Percentiles rank a stretch among this genome's conserved stretches.
These are phyloP conservation scores for Amanita brunnescens DNA, from an alignment of 768 basidiomycete genomes.

Conservation along the genomic window DNA sequence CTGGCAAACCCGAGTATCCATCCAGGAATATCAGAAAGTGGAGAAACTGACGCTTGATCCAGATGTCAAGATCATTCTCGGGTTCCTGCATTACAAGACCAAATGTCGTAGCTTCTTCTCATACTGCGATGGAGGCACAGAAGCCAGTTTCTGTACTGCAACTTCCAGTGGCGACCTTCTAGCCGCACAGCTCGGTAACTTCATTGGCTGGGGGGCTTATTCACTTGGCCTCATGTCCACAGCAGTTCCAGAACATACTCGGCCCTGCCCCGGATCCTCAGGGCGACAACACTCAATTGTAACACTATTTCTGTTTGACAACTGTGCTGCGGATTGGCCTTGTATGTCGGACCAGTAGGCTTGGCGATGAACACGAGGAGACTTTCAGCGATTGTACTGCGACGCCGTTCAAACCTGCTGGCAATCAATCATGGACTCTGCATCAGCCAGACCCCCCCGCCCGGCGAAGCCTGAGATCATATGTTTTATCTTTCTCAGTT, in stretches of 20 bases:
- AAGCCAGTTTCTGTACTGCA: too few relatives aligned
- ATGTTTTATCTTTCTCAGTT: background rate
- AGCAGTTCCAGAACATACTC: background rate
- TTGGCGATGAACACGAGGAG: too few relatives aligned
- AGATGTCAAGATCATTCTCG: too few relatives aligned
- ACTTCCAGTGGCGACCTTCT: background rate
- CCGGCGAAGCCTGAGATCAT: background rate
- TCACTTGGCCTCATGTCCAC: background rate
- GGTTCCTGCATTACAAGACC: too few relatives aligned
- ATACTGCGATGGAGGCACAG: too few relatives aligned
- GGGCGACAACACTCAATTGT: background rate
- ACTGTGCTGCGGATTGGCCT: background rate
- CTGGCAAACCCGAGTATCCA: background rate
- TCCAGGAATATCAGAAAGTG: too few relatives aligned
- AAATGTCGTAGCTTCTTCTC: too few relatives aligned
- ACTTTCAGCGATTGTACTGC: too few relatives aligned
- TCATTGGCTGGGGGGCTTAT: background rate
- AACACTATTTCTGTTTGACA: background rate
- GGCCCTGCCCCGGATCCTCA: background rate
- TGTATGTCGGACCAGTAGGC: background rate
- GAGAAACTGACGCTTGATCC: too few relatives aligned
- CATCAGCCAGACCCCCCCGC: too few relatives aligned
- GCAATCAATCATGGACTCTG: background rate
- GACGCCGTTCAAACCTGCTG: background rate
- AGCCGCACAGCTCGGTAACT: background rate